These are phyloP conservation scores for Coemansia sp. DNA, from an alignment of 192 early-diverging fungal species.

Conservation along the genomic window DNA sequence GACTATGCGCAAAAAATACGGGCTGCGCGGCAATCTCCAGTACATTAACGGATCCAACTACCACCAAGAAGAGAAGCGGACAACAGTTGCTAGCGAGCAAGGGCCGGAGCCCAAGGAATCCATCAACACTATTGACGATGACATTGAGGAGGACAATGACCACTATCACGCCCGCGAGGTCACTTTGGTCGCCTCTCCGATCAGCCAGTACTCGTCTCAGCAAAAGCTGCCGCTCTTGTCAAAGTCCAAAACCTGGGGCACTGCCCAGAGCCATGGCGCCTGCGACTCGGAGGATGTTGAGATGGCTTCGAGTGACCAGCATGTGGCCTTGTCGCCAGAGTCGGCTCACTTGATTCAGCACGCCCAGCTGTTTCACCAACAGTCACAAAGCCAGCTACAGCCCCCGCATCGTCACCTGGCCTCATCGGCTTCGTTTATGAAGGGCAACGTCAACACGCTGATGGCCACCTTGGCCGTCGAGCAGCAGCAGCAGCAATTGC, in stretches of 20 bases:
- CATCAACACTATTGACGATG: slow-evolving; percentile 10
- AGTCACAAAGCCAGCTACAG: background rate
- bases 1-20: slow-evolving; percentile 54
- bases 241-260: slow-evolving; percentile 31
- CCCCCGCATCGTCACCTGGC: background rate
- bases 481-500: background rate
- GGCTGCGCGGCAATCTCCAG: slow-evolving; percentile 47
- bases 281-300: slow-evolving; percentile 9
- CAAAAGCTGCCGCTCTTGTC: slow-evolving; percentile 12
- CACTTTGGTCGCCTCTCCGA: slow-evolving; percentile 2
- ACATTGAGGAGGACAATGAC: slow-evolving; percentile 7
- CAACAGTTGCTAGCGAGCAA: slow-evolving; percentile 13
- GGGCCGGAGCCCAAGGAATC: slow-evolving; percentile 31
- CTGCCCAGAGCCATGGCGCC: background rate
- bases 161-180: slow-evolving; percentile 10
- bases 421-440: slow-evolving; percentile 4
- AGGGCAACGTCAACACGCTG: slow-evolving; percentile 46
- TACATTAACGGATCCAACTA: slow-evolving; percentile 24
- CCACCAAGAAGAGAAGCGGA: slow-evolving; percentile 1
- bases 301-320: slow-evolving; percentile 13
- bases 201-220: slow-evolving; percentile 2
- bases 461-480: slow-evolving; percentile 43
- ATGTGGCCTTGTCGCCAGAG: slow-evolving; percentile 9
- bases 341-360: slow-evolving; percentile 15
- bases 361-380: slow-evolving; percentile 41